Conservation (phyloP, 2,329 filamentous ascomycete genomes). For the Sporothrix luriei region DNA sequence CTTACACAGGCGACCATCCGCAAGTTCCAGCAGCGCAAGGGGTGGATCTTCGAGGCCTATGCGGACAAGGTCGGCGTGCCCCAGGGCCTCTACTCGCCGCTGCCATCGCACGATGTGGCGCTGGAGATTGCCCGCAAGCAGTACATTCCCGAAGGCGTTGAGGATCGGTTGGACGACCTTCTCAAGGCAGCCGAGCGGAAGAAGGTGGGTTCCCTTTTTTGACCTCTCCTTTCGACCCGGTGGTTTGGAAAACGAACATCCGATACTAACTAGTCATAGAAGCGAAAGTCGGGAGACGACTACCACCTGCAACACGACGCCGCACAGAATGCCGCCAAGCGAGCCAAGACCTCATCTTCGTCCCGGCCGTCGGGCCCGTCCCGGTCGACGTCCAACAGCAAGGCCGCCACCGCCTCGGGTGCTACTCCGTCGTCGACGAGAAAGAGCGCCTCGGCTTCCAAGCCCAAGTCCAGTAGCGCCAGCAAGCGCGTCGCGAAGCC, state of each 20-base stretch:
- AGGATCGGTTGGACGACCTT: slow-evolving; percentile 73
- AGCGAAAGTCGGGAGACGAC: slow-evolving; percentile 60
- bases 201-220: slow-evolving; percentile 58
- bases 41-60: slow-evolving; percentile 83
- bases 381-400: slow-evolving; percentile 38
- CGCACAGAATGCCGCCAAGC: slow-evolving; percentile 46
- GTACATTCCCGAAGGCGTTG: slow-evolving; percentile 75
- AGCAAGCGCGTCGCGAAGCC: slow-evolving; percentile 30
- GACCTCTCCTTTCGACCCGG: background rate
- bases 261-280: slow-evolving; percentile 45
- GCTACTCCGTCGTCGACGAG: slow-evolving; percentile 41
- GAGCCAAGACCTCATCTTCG: slow-evolving; percentile 40
- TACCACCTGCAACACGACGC: slow-evolving; percentile 46
- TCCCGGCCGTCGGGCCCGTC: slow-evolving; percentile 41
- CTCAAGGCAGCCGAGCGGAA: slow-evolving; percentile 69
- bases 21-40: slow-evolving; percentile 81
- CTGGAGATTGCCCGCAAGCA: slow-evolving; percentile 85
- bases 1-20: slow-evolving; percentile 80
- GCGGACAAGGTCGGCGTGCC: slow-evolving; percentile 80
- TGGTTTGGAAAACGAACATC: background rate
- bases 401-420: slow-evolving; percentile 32
- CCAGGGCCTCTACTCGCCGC: slow-evolving; percentile 71
- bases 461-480: slow-evolving; percentile 15
- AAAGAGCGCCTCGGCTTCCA: slow-evolving; percentile 33
- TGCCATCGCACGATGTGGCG: slow-evolving; percentile 76